Percentiles rank a stretch among this genome's conserved stretches.
Evolutionary conservation across 192 early-diverging fungal genomes (phyloP).

Genomic region (Haplosporangium gracile): DNA sequence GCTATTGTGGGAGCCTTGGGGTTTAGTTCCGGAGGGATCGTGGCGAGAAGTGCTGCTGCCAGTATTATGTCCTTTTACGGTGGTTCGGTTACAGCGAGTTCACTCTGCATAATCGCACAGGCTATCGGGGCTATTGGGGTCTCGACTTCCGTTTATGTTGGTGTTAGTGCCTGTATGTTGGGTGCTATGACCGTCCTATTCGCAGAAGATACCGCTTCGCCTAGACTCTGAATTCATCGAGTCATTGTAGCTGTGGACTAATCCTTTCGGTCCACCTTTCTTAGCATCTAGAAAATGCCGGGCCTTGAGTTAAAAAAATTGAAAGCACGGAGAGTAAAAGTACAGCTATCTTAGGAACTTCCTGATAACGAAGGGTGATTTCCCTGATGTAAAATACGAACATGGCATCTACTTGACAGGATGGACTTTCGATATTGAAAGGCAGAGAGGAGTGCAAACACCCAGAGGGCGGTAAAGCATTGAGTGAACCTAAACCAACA

Average conservation of each 20-base stretch:
- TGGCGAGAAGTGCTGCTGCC: not conserved
- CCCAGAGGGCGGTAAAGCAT: too few species aligned
- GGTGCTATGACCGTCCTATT: not conserved
- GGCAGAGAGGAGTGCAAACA: too few species aligned
- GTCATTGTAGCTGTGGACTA: not conserved
- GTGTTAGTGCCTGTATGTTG: not conserved
- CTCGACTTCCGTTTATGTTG: not conserved
- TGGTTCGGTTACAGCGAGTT: not conserved
- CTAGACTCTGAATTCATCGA: not conserved
- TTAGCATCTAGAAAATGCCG: not conserved
- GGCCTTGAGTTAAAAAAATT: too few species aligned
- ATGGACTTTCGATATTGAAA: too few species aligned
- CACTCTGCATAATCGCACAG: not conserved
- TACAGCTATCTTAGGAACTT: too few species aligned
- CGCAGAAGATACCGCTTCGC: not conserved
- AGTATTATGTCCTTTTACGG: not conserved
- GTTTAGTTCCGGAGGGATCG: not conserved
- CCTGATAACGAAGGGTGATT: too few species aligned
- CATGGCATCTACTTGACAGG: too few species aligned
- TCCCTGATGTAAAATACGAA: too few species aligned
- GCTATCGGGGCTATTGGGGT: not conserved
- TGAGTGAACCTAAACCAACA: too few species aligned
- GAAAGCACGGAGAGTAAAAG: too few species aligned
- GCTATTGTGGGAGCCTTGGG: not conserved
- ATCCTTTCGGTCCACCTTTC: not conserved